These are phyloP conservation scores for Chrysoporthe puriensis DNA, from an alignment of 2,329 filamentous ascomycete genomes.

Conservation along the genomic window DNA sequence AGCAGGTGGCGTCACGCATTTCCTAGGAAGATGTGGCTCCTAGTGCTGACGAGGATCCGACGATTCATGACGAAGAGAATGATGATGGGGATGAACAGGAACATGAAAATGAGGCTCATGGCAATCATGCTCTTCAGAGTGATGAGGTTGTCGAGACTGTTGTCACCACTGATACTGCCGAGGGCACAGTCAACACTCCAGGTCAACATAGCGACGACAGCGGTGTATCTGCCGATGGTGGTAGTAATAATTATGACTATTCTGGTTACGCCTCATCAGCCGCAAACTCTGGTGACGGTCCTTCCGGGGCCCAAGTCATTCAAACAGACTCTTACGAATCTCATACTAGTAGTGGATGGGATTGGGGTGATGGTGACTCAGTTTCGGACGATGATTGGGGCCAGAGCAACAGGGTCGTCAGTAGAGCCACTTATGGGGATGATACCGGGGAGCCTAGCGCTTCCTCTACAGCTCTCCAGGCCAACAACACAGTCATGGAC, in stretches of 20 bases:
- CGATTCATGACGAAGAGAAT: conserved; percentile 8
- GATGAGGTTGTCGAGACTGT: too few relatives aligned
- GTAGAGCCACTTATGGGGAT: neutral
- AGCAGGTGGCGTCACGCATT: conserved; percentile 10
- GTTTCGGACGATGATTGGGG: neutral
- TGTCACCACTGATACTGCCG: too few relatives aligned
- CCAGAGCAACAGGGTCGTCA: neutral
- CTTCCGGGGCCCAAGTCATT: too few relatives aligned
- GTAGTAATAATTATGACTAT: too few relatives aligned
- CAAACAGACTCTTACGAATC: too few relatives aligned
- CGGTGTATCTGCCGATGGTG: too few relatives aligned
- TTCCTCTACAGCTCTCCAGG: neutral
- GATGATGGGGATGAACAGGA: neutral
- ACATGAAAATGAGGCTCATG: conserved; percentile 4
- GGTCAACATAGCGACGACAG: too few relatives aligned
- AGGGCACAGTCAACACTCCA: too few relatives aligned
- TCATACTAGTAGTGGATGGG: too few relatives aligned
- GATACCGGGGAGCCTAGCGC: neutral
- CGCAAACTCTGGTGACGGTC: too few relatives aligned
- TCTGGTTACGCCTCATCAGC: too few relatives aligned
- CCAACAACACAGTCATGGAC: too few relatives aligned
- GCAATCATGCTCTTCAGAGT: neutral
- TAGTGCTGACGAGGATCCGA: conserved; percentile 2
- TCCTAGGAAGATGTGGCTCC: conserved; percentile 15
- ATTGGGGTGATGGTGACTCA: neutral